These are phyloP conservation scores for Henckelia pumila DNA, from an alignment of 257 asterid species.

Conservation along the genomic window DNA sequence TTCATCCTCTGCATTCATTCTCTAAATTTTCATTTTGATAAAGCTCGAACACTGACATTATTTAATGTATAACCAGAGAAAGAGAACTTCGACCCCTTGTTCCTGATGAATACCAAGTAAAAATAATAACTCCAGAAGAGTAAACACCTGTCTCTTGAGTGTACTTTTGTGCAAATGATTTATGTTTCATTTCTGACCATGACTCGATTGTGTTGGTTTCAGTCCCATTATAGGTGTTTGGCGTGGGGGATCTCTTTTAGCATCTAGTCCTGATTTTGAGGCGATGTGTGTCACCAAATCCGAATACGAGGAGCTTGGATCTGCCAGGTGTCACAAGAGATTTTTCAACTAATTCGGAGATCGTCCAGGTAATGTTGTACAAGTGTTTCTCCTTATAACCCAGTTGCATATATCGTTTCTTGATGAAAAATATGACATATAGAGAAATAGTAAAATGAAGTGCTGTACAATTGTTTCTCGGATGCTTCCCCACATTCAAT, in stretches of 20 bases:
- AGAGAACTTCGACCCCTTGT: slow-evolving; percentile 94
- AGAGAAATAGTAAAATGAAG: neutral
- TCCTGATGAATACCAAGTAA: slow-evolving; percentile 74
- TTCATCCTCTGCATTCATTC: neutral
- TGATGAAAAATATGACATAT: no score
- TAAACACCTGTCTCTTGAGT: slow-evolving; percentile 34
- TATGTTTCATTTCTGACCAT: slow-evolving; percentile 7
- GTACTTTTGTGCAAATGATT: slow-evolving; percentile 17
- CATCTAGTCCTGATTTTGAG: slow-evolving; percentile 96
- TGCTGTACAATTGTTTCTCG: neutral
- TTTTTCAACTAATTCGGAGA: neutral
- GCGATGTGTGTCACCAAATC: slow-evolving; percentile 90
- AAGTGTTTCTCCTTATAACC: no score
- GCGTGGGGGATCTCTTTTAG: slow-evolving; percentile 97
- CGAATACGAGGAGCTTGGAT: slow-evolving; percentile 63
- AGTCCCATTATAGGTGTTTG: slow-evolving; percentile 96
- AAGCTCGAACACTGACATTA: slow-evolving; percentile 3
- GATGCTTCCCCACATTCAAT: no score
- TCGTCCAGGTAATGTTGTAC: neutral
- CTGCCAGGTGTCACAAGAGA: neutral
- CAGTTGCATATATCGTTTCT: no score
- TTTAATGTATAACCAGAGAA: slow-evolving; percentile 52
- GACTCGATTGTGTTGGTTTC: slow-evolving; percentile 26
- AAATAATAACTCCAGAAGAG: slow-evolving; percentile 88
- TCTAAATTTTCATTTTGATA: slow-evolving; percentile 13